phyloP scores from a whole-genome alignment of 495 filamentous ascomycete genomes.

The Podospora anserina region DNA sequence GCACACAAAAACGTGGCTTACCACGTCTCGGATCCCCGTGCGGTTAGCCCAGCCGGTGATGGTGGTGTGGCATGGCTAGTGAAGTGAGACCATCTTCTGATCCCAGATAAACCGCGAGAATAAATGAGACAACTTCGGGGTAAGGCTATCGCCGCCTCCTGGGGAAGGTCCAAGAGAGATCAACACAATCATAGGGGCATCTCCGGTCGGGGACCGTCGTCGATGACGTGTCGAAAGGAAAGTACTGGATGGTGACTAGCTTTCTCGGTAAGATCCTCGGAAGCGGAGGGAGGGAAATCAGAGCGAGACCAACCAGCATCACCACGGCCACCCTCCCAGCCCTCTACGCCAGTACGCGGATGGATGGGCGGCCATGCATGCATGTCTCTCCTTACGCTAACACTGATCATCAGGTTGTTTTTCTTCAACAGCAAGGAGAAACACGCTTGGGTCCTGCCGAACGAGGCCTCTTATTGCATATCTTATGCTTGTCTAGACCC shows the following conservation, averaged over 20 bases:
- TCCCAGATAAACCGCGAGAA: background rate
- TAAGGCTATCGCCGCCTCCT: background rate
- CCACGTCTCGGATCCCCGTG: background rate
- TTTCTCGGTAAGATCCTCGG: background rate
- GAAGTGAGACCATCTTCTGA: background rate
- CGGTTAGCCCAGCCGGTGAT: background rate
- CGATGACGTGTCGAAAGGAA: background rate
- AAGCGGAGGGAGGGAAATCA: background rate
- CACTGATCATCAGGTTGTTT: background rate
- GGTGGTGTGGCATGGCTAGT: background rate
- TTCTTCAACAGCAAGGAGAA: background rate
- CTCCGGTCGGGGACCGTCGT: background rate
- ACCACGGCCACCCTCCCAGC: background rate
- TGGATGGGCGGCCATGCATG: background rate
- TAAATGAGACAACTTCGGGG: background rate
- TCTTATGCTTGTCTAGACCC: conserved; percentile 16
- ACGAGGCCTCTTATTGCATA: conserved; percentile 22
- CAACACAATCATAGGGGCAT: background rate
- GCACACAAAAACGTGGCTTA: background rate
- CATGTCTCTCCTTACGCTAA: conserved; percentile 1
- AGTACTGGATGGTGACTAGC: background rate
- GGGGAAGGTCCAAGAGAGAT: background rate
- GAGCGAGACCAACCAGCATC: background rate
- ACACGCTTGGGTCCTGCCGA: conserved; percentile 9
- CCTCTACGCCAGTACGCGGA: background rate